A percentile compares a stretch with the other conserved stretches of the same genome.
Conservation (phyloP, 83 land plant species). For the Diphasiastrum complanatum region DNA sequence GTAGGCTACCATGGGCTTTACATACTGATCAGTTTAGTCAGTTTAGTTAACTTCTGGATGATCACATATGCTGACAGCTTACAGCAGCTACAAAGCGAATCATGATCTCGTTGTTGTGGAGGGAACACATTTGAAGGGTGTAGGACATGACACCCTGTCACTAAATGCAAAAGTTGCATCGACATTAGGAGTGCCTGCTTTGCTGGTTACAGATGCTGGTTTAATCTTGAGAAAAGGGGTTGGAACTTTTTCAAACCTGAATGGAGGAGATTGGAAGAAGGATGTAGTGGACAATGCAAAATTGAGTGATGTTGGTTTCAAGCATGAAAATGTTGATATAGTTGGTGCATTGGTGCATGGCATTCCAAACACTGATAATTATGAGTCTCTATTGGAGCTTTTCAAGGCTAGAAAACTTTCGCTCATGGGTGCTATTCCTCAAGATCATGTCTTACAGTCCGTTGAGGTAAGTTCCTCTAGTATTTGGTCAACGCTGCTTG, state of each 20-base stretch:
- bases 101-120: conserved; percentile 32
- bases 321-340: conserved; percentile 26
- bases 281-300: conserved; percentile 15
- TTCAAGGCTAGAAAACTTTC: conserved; percentile 22
- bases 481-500: neutral
- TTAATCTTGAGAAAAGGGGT: neutral
- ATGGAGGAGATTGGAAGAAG: conserved; percentile 27
- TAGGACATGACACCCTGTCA: conserved; percentile 21
- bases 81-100: conserved; percentile 21
- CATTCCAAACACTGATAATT: conserved; percentile 15
- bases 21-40: no score
- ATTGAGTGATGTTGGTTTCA: conserved; percentile 25
- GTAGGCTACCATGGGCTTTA: no score
- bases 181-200: conserved; percentile 29
- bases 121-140: conserved; percentile 28
- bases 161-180: conserved; percentile 31
- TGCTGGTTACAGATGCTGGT: conserved; percentile 34
- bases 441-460: conserved; percentile 23
- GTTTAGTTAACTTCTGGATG: no score
- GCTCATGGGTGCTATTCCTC: conserved; percentile 24
- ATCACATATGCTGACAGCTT: no score
- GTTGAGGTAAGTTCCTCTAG: conserved; percentile 18
- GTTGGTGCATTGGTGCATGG: conserved; percentile 27
- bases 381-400: conserved; percentile 12
- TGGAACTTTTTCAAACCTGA: conserved; percentile 10